A percentile compares a stretch with the other conserved stretches of the same genome.
Conservation (phyloP, 176 grass and related monocot genomes). For the Rhipidocladum racemiflorum region DNA sequence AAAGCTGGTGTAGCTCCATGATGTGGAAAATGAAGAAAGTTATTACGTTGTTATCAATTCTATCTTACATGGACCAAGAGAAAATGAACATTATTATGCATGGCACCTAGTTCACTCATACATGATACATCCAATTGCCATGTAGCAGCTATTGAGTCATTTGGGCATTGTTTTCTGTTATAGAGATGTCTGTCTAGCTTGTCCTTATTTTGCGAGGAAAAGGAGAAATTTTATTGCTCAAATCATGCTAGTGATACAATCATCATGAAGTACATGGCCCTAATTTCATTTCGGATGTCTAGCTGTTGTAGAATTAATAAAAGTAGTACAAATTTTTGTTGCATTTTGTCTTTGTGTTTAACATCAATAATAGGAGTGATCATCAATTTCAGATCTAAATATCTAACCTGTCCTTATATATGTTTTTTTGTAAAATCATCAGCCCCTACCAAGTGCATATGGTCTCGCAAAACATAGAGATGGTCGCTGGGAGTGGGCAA, state of each 20-base stretch:
- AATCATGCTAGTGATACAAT: neutral
- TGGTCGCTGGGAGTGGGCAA: conserved; percentile 99
- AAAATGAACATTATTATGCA: neutral
- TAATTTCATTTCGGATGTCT: conserved; percentile 13
- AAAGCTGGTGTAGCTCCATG: neutral
- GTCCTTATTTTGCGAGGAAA: neutral
- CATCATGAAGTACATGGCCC: neutral
- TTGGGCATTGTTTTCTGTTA: conserved; percentile 3
- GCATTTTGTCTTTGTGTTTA: neutral
- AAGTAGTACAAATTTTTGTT: neutral
- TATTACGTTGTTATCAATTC: neutral
- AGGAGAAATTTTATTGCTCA: neutral
- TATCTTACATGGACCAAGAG: neutral
- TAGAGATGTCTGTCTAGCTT: conserved; percentile 6
- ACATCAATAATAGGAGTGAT: neutral
- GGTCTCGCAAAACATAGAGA: conserved; percentile 99
- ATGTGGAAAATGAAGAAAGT: neutral
- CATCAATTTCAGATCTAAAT: neutral
- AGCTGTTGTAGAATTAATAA: conserved; percentile 5
- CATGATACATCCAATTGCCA: neutral
- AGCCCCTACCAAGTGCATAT: conserved; percentile 96
- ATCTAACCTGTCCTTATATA: neutral
- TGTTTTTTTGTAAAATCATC: conserved; percentile 16
- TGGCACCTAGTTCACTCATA: neutral
- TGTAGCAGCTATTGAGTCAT: neutral